These are phyloP conservation scores for Neopestalotiopsis clavispora DNA, from an alignment of 2,329 filamentous ascomycete species.

Conservation along the genomic window DNA sequence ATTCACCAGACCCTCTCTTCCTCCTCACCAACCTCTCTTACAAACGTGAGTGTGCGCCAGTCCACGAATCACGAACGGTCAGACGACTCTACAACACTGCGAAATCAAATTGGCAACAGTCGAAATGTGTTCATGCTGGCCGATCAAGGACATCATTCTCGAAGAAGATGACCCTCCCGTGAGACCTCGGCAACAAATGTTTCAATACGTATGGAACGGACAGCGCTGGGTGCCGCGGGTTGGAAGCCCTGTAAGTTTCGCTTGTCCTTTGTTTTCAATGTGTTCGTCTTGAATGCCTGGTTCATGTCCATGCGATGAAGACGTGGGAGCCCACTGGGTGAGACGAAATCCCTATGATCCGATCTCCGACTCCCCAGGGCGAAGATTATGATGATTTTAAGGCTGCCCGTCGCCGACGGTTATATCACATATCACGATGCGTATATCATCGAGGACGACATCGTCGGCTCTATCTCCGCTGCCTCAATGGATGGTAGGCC, in stretches of 20 bases:
- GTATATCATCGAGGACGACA: not conserved
- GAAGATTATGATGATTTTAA: not conserved
- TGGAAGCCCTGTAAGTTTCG: conserved; percentile 28
- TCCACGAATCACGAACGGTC: not conserved
- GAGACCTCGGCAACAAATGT: conserved; percentile 20
- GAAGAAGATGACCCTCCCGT: conserved; percentile 45
- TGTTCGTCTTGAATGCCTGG: not conserved
- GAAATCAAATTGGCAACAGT: not conserved
- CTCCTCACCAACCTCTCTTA: not conserved
- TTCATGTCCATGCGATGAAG: too few species aligned
- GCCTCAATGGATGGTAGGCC: not conserved
- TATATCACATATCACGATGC: not conserved
- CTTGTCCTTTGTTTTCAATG: conserved; percentile 16
- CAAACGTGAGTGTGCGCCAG: not conserved
- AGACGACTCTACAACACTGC: not conserved
- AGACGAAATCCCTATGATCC: not conserved
- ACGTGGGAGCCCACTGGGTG: not conserved
- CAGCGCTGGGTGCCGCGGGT: conserved; percentile 29
- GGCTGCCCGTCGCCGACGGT: not conserved
- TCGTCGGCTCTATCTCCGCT: not conserved
- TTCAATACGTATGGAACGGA: conserved; percentile 37
- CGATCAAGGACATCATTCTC: conserved; percentile 51
- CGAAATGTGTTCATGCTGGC: conserved; percentile 60
- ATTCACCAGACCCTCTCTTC: not conserved
- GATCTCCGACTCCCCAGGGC: too few species aligned